phyloP scores from a whole-genome alignment of 192 early-diverging fungal species.

The Cladochytrium replicatum region DNA sequence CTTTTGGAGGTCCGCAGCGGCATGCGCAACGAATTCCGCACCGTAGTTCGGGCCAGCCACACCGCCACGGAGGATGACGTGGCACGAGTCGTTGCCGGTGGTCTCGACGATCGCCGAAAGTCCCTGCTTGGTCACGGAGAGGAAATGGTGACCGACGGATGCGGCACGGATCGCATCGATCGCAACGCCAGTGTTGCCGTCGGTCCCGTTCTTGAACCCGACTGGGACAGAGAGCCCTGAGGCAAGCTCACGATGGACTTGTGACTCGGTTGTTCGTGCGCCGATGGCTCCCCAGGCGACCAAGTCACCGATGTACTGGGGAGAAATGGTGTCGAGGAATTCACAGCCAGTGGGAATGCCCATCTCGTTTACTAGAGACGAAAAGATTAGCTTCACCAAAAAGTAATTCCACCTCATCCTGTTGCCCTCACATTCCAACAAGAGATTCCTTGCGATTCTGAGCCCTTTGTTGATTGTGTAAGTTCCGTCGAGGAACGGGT shows the following conservation, averaged over 20 bases:
- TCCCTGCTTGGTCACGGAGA: slow-evolving; percentile 89
- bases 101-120: slow-evolving; percentile 86
- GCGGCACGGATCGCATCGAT: slow-evolving; percentile 88
- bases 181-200: slow-evolving; percentile 78
- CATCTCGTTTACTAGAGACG: slow-evolving; percentile 24
- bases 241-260: slow-evolving; percentile 76
- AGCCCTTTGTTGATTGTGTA: slow-evolving; percentile 96
- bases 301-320: slow-evolving; percentile 86
- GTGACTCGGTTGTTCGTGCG: slow-evolving; percentile 87
- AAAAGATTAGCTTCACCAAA: slow-evolving; percentile 30
- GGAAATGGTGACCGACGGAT: slow-evolving; percentile 73
- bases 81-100: slow-evolving; percentile 71
- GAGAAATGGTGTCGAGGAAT: slow-evolving; percentile 89
- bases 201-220: slow-evolving; percentile 91
- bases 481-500: slow-evolving; percentile 45
- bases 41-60: slow-evolving; percentile 83
- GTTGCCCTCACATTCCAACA: slow-evolving; percentile 58
- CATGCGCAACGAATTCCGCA: slow-evolving; percentile 44
- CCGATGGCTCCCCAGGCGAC: slow-evolving; percentile 96
- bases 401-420: too few relatives aligned
- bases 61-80: slow-evolving; percentile 85
- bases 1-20: slow-evolving; percentile 52
- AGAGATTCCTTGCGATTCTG: slow-evolving; percentile 64
- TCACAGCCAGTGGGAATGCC: slow-evolving; percentile 82
- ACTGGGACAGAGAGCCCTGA: slow-evolving; percentile 85